Percentiles rank a stretch among this genome's conserved stretches.
Conservation (phyloP, 306 rosid genomes). For the Acacia acuminata region DNA sequence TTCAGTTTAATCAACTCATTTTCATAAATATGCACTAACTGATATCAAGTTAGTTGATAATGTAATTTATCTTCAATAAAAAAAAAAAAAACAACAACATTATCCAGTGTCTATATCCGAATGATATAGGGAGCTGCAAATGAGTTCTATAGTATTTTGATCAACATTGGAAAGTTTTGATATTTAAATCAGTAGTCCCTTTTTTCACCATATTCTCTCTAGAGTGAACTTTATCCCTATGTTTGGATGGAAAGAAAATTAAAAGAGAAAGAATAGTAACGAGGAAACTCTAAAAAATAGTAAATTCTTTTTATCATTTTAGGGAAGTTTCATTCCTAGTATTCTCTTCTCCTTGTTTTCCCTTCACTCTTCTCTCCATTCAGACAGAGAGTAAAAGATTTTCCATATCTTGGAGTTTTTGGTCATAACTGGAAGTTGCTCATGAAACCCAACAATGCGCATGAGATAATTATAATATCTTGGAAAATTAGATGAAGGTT, state of each 20-base stretch:
- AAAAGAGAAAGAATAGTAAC: too few relatives aligned
- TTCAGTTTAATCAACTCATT: constrained; percentile 8
- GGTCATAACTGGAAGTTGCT: not conserved
- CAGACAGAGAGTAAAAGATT: not conserved
- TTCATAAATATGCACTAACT: constrained; percentile 6
- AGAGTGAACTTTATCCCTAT: not conserved
- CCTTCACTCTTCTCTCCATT: too few relatives aligned
- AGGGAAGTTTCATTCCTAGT: too few relatives aligned
- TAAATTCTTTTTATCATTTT: too few relatives aligned
- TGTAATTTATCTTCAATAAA: not conserved
- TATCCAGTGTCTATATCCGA: not conserved
- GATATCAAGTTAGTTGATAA: not conserved
- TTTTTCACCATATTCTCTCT: not conserved
- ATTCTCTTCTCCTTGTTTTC: too few relatives aligned
- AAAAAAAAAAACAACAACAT: too few relatives aligned
- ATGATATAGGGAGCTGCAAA: not conserved
- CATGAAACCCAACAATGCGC: not conserved
- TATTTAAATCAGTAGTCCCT: not conserved
- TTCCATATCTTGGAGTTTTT: not conserved
- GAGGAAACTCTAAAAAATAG: too few relatives aligned
- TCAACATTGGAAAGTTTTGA: not conserved
- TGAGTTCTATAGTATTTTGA: not conserved
- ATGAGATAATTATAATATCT: not conserved
- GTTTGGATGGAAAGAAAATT: too few relatives aligned
- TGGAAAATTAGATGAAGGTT: not conserved